Percentiles rank a stretch among this genome's conserved stretches.
These are phyloP conservation scores for Flaveria brownii DNA, from an alignment of 129 eudicot genomes.

Conservation along the genomic window DNA sequence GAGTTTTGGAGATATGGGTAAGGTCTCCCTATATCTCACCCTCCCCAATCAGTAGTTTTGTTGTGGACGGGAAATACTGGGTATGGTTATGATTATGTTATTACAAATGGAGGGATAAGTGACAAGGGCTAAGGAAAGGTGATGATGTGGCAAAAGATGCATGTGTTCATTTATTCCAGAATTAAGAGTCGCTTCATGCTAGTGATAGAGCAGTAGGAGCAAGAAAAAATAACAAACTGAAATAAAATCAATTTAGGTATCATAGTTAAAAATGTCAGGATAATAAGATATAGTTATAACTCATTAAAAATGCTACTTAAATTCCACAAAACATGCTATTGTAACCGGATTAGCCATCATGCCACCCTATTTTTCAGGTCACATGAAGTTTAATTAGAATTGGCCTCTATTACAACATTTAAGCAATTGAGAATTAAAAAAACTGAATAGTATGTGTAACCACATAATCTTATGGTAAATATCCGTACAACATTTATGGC, in stretches of 20 bases:
- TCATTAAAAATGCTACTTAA: not conserved
- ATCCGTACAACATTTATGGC: not conserved
- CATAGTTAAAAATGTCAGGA: not conserved
- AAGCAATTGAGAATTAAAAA: too few species aligned
- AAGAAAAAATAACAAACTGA: not conserved
- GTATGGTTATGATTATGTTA: not conserved
- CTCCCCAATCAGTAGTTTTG: too few species aligned
- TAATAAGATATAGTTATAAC: too few species aligned
- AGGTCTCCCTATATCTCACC: too few species aligned
- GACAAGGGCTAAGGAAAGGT: not conserved
- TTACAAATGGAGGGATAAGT: not conserved
- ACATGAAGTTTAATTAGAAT: not conserved
- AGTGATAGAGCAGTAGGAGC: not conserved
- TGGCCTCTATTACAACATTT: not conserved
- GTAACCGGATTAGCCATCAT: not conserved
- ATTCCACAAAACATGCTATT: conserved; percentile 5
- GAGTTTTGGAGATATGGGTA: too few species aligned
- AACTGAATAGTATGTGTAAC: too few species aligned
- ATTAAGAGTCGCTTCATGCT: not conserved
- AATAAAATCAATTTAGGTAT: not conserved
- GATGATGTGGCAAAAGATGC: not conserved
- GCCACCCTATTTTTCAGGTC: not conserved
- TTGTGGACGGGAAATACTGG: too few species aligned
- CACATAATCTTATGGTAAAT: not conserved
- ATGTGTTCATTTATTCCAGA: not conserved